phyloP scores from a whole-genome alignment of 768 basidiomycete species.

The Tylopilus plumbeoviolaceoides region DNA sequence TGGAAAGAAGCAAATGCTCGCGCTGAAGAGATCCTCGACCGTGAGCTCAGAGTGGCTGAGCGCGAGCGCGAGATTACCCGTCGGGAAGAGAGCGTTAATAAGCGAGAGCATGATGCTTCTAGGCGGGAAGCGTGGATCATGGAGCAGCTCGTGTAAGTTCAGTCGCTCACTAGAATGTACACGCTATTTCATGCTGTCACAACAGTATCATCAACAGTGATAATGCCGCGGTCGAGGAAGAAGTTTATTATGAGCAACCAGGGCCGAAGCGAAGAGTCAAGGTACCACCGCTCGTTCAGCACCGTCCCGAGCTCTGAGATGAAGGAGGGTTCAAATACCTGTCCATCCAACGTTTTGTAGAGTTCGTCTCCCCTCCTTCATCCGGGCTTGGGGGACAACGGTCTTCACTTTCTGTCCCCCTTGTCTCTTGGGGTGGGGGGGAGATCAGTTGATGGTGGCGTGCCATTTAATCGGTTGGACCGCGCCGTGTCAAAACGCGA shows the following conservation, averaged over 20 bases:
- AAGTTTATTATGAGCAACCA: conserved; percentile 72
- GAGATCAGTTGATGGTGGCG: conserved; percentile 33
- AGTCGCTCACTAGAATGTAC: background rate
- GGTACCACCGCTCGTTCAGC: conserved; percentile 81
- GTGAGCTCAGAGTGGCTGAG: conserved; percentile 81
- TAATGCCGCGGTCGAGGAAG: conserved; percentile 67
- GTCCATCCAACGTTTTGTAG: conserved; percentile 47
- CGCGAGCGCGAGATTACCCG: conserved; percentile 83
- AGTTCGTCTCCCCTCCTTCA: conserved; percentile 84
- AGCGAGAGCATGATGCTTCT: conserved; percentile 81
- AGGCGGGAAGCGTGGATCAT: conserved; percentile 89
- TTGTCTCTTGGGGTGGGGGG: conserved; percentile 46
- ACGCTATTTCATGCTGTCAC: conserved; percentile 6
- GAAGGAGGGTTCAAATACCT: conserved; percentile 61
- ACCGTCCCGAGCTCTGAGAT: conserved; percentile 93
- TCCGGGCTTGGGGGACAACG: conserved; percentile 89
- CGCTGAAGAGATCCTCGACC: conserved; percentile 77
- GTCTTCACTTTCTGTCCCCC: conserved; percentile 68
- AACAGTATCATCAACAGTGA: conserved; percentile 69
- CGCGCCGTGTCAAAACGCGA: conserved; percentile 29
- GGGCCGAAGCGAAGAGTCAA: conserved; percentile 75
- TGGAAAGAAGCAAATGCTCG: conserved; percentile 61
- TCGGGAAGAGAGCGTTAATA: conserved; percentile 81
- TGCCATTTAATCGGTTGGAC: conserved; percentile 22
- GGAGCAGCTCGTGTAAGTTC: conserved; percentile 82